Conservation (phyloP, 306 rosid species). For the Vachellia collinsii region DNA sequence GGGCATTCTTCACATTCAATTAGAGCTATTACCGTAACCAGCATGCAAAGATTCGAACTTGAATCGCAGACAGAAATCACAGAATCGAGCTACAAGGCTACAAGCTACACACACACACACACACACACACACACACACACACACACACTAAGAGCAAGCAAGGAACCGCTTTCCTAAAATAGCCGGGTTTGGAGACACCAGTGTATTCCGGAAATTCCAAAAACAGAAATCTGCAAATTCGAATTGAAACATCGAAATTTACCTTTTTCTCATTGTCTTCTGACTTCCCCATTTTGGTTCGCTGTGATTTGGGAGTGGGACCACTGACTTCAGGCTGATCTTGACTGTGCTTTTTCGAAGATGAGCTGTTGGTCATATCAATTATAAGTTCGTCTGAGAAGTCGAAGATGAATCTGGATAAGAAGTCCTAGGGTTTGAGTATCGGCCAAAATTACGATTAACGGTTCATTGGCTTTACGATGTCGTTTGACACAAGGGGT, state of each 20-base stretch:
- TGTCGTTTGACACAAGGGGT: constrained; percentile 31
- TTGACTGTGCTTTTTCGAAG: constrained; percentile 49
- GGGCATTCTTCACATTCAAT: constrained; percentile 14
- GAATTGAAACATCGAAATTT: constrained; percentile 33
- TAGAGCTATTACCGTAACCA: background rate
- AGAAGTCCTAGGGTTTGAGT: constrained; percentile 46
- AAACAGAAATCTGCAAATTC: constrained; percentile 35
- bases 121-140: no score
- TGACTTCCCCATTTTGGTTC: constrained; percentile 60
- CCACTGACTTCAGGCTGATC: constrained; percentile 58
- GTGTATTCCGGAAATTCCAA: constrained; percentile 22
- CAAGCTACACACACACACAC: constrained; percentile 27
- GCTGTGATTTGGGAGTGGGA: constrained; percentile 49
- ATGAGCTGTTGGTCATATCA: constrained; percentile 51
- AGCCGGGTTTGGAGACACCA: constrained; percentile 18
- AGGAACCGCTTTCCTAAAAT: background rate
- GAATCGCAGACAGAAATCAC: constrained; percentile 24
- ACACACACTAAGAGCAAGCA: constrained; percentile 9
- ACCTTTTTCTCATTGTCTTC: constrained; percentile 75
- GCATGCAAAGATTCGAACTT: constrained; percentile 24
- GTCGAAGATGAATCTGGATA: constrained; percentile 38
- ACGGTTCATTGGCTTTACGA: constrained; percentile 23
- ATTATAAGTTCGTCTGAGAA: constrained; percentile 35
- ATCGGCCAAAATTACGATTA: constrained; percentile 13
- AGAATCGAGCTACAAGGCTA: constrained; percentile 25